phyloP scores from a whole-genome alignment of 2,329 filamentous ascomycete genomes.

The Xylariaceae sp. region DNA sequence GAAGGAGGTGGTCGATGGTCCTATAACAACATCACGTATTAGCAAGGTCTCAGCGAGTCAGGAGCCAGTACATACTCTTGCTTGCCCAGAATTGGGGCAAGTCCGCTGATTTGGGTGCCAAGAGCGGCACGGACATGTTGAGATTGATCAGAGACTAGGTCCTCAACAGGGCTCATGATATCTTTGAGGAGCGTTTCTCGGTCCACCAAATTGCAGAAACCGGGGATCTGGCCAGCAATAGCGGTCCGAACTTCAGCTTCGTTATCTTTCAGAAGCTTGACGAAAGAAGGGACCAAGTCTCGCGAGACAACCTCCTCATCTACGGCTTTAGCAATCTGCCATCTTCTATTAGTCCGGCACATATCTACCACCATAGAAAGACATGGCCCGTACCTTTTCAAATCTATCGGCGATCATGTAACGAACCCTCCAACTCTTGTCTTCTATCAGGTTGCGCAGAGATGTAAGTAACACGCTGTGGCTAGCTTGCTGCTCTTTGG shows the following conservation, averaged over 20 bases:
- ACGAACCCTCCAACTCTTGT: constrained; percentile 98
- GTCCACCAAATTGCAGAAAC: constrained; percentile 92
- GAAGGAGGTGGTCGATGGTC: constrained; percentile 93
- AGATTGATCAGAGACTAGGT: constrained; percentile 92
- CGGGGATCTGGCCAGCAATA: constrained; percentile 96
- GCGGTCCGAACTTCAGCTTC: constrained; percentile 97
- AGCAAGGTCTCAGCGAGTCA: constrained; percentile 26
- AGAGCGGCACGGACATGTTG: constrained; percentile 96
- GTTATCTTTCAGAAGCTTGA: constrained; percentile 96
- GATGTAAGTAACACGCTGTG: constrained; percentile 92
- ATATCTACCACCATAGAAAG: constrained; percentile 12
- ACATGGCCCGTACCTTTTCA: constrained; percentile 74
- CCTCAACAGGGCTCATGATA: constrained; percentile 95
- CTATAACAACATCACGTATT: constrained; percentile 51
- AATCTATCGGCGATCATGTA: constrained; percentile 99
- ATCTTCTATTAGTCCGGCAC: constrained; percentile 1
- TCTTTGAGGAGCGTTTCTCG: constrained; percentile 88
- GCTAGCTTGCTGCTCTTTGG: constrained; percentile 96
- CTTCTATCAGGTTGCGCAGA: constrained; percentile 91
- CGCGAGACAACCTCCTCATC: constrained; percentile 94
- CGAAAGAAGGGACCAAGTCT: constrained; percentile 94
- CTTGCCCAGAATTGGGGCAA: constrained; percentile 96
- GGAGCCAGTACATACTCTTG: constrained; percentile 73
- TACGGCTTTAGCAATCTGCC: constrained; percentile 93
- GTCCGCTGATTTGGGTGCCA: constrained; percentile 94